Evolutionary conservation across 2,329 filamentous ascomycete genomes (phyloP), one percentile per base, ranked within the genome.

Genomic region (Byssoonygena ceratinophila): DNA sequence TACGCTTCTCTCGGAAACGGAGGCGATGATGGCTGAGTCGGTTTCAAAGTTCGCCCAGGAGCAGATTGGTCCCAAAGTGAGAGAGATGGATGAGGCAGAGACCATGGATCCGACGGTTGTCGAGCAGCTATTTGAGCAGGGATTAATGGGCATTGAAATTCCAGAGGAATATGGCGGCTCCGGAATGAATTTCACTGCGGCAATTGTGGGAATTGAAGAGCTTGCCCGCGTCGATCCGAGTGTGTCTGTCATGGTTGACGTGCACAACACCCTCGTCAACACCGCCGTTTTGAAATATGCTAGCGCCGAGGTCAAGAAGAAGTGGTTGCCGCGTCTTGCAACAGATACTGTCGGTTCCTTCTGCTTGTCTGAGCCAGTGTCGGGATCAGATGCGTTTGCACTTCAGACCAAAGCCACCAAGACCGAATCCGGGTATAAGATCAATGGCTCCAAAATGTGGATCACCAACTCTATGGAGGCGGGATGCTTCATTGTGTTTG

Each of bases 391-490:
- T 66, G 92, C 92, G 37, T 98, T 98, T 66, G 94, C 94, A 1
- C 78, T 98, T 58, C 85, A 88, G 60, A 97, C 92, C 53, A 90
- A 87, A 69, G 92, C 92, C 40, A 83, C 81, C 54, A 87, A 90
- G 76, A 92, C 87, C 0, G 77, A 81, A 20, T 79, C 82, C 58
- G 89, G 91, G 31, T 98, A 91, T 75, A 83, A 78, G 71, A 85
- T 98, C 70, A 85, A 81, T 56, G 92, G 92, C 46, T 83, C 81
- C 70, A 98, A 98, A 80, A 98, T 98, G 92, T 98, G 92, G 92
- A 98, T 98, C 72, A 98, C 92, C 58, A 98, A 98, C 77, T 85
- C 86, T 47, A 83, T 91, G 74, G 92, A 98, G 73, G 85, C 92
- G 18, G 82, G 83, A 55, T 84, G 97, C 75, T 98, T 96, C 74